Conservation (phyloP, 108 stramenopile species). For the Skeletonema menzelii region DNA sequence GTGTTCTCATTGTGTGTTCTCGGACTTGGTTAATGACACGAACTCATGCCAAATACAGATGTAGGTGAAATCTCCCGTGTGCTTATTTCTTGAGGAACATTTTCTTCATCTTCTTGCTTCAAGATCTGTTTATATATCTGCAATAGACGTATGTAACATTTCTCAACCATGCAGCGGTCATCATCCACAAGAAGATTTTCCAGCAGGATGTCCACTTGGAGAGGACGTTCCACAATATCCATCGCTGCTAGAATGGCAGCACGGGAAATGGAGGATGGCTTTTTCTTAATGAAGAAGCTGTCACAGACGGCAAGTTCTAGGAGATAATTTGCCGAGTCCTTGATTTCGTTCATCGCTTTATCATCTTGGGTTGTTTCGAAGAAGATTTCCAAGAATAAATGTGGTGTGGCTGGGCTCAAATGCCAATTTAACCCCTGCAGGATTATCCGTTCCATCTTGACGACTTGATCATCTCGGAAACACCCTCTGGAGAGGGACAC, state of each 20-base stretch:
- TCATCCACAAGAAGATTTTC: neutral
- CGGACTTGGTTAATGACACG: neutral
- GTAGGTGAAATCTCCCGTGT: neutral
- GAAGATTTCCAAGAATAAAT: neutral
- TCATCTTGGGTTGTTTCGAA: neutral
- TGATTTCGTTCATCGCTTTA: neutral
- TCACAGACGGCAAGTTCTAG: neutral
- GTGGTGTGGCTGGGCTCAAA: neutral
- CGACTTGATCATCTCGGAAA: neutral
- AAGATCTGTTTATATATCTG: neutral
- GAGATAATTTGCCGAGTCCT: neutral
- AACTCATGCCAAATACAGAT: neutral
- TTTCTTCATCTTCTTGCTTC: neutral
- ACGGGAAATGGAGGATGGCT: neutral
- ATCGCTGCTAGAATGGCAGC: neutral
- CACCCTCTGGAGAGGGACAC: neutral
- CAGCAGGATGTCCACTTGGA: neutral
- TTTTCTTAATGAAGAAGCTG: neutral
- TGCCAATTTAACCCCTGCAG: neutral
- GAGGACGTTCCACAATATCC: neutral
- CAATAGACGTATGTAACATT: neutral
- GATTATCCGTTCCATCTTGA: neutral
- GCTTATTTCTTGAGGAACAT: neutral
- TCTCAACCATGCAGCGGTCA: neutral
- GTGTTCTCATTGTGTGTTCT: neutral